phyloP scores from a whole-genome alignment of 2,329 filamentous ascomycete species.

The Penicillium italicum region DNA sequence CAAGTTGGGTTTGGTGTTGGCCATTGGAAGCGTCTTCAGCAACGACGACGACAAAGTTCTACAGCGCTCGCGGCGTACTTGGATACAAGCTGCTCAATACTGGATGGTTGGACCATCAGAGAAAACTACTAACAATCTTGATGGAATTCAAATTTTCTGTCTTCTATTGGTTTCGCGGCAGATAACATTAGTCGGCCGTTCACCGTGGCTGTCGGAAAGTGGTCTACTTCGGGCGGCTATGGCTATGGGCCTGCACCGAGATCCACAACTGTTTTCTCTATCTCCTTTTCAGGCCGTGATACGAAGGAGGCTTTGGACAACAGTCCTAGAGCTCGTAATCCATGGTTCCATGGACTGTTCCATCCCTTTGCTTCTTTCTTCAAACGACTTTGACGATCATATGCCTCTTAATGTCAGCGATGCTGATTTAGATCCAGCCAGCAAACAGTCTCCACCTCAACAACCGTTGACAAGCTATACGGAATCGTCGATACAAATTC shows the following conservation, averaged over 20 bases:
- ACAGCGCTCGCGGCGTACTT: neutral
- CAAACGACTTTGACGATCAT: constrained; percentile 2
- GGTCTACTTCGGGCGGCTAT: constrained; percentile 25
- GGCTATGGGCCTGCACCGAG: constrained; percentile 30
- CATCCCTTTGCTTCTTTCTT: constrained; percentile 6
- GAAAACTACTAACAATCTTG: neutral
- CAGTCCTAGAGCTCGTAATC: constrained; percentile 16
- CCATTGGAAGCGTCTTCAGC: constrained; percentile 1
- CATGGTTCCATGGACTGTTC: constrained; percentile 16
- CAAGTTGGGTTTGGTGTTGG: neutral
- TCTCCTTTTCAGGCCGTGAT: constrained; percentile 15
- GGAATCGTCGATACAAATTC: constrained; percentile 22
- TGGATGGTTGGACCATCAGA: neutral
- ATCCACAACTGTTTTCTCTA: constrained; percentile 25
- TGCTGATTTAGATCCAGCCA: constrained; percentile 21
- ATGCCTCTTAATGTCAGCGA: constrained; percentile 28
- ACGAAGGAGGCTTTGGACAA: constrained; percentile 17
- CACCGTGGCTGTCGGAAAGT: constrained; percentile 20
- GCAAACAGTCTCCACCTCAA: constrained; percentile 4
- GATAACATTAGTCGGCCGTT: constrained; percentile 24
- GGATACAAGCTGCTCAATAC: neutral
- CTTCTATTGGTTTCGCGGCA: constrained; percentile 33
- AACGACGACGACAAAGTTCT: neutral
- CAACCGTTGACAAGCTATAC: constrained; percentile 17
- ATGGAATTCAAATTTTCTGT: constrained; percentile 22